phyloP scores from a whole-genome alignment of 2,329 filamentous ascomycete species.

The Beauveria pseudobassiana region DNA sequence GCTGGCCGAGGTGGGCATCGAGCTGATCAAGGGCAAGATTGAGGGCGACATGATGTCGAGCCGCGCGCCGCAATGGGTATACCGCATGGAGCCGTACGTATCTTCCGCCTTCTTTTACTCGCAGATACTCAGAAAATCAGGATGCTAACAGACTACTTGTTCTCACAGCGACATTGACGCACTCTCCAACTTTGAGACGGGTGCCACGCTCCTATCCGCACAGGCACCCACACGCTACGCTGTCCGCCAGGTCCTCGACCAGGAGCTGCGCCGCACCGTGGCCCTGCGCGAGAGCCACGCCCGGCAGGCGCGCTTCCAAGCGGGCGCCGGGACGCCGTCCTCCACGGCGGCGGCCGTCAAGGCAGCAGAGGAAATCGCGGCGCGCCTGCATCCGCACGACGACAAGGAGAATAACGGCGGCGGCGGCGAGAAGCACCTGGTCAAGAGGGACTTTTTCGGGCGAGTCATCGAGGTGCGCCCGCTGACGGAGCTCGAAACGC shows the following conservation, averaged over 20 bases:
- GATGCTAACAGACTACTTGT: background rate
- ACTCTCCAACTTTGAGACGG: conserved; percentile 67
- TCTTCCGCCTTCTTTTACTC: background rate
- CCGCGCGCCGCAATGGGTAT: conserved; percentile 67
- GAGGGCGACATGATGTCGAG: conserved; percentile 56
- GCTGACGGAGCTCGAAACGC: conserved; percentile 34
- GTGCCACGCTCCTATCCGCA: conserved; percentile 45
- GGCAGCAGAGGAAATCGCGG: conserved; percentile 31
- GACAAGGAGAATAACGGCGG: conserved; percentile 26
- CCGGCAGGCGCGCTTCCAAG: conserved; percentile 56
- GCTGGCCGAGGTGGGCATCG: conserved; percentile 74
- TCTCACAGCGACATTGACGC: conserved; percentile 61
- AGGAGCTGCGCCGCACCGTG: conserved; percentile 74
- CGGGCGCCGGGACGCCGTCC: conserved; percentile 22
- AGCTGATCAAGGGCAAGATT: conserved; percentile 72
- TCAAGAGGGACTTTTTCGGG: conserved; percentile 83
- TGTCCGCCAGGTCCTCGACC: conserved; percentile 85
- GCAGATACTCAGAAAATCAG: conserved; percentile 11
- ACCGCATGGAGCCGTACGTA: conserved; percentile 86
- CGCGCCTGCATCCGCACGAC: conserved; percentile 19
- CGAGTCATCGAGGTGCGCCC: conserved; percentile 49
- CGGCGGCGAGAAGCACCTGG: conserved; percentile 26
- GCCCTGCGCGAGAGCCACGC: conserved; percentile 57
- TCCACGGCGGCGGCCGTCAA: conserved; percentile 14
- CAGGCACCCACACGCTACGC: conserved; percentile 79